Percentiles rank a stretch among this genome's conserved stretches.
Conservation (phyloP, 176 grass and related monocot genomes). For the Hsuehochloa calcarea region DNA sequence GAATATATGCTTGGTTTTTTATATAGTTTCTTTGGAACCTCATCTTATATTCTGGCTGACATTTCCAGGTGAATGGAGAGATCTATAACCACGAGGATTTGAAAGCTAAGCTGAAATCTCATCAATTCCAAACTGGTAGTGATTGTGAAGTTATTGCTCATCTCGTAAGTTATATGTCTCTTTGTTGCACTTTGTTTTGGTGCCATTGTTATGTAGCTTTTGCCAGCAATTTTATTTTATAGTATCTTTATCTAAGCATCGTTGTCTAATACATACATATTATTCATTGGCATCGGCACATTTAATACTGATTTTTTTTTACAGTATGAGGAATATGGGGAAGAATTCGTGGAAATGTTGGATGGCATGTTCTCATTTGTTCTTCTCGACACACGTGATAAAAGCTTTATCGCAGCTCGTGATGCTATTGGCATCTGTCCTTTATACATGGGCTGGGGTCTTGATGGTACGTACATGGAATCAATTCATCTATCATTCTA, state of each 20-base stretch:
- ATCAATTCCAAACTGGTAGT: constrained; percentile 82
- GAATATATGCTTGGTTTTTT: not conserved
- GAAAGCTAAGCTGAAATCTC: constrained; percentile 71
- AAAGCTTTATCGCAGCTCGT: constrained; percentile 94
- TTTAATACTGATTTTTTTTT: constrained; percentile 29
- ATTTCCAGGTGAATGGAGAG: constrained; percentile 90
- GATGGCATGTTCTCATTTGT: constrained; percentile 98
- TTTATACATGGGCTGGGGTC: constrained; percentile 97
- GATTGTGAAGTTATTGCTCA: constrained; percentile 99
- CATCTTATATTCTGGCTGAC: constrained; percentile 10
- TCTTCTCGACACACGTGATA: constrained; percentile 91
- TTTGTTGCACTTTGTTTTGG: constrained; percentile 2
- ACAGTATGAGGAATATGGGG: constrained; percentile 98
- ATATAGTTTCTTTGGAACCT: constrained; percentile 9
- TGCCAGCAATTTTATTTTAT: not conserved
- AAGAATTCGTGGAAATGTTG: constrained; percentile 94
- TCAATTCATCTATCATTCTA: constrained; percentile 1
- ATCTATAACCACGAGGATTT: constrained; percentile 97
- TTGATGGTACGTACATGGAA: constrained; percentile 64
- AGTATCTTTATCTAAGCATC: not conserved
- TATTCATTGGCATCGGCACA: not conserved
- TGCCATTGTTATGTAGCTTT: not conserved
- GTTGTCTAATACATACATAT: not conserved
- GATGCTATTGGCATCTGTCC: constrained; percentile 98
- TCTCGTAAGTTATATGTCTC: constrained; percentile 59